These are phyloP conservation scores for Ustulina deusta DNA, from an alignment of 2,329 filamentous ascomycete genomes.

Conservation along the genomic window DNA sequence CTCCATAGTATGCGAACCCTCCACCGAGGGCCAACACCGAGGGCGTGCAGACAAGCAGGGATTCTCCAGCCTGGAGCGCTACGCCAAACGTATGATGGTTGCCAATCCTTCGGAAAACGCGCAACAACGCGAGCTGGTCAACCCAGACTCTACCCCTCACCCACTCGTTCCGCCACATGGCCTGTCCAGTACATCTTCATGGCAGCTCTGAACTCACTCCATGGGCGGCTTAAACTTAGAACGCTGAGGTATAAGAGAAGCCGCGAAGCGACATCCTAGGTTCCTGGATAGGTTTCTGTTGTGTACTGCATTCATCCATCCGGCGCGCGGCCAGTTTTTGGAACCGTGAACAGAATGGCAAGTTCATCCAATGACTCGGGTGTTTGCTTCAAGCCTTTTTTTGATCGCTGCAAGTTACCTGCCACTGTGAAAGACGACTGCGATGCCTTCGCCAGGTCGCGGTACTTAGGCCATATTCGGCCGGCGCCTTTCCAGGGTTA, in stretches of 20 bases:
- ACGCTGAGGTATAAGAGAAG: conserved; percentile 18
- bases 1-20: conserved; percentile 11
- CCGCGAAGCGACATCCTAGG: neutral
- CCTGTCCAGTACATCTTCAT: conserved; percentile 13
- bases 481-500: conserved; percentile 60
- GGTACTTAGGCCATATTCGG: conserved; percentile 51
- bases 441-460: conserved; percentile 51
- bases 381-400: conserved; percentile 46
- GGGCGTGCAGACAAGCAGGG: conserved; percentile 30
- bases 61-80: conserved; percentile 31
- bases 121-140: conserved; percentile 29
- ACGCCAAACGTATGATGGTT: conserved; percentile 25
- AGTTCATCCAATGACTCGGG: conserved; percentile 45
- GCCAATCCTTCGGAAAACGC: conserved; percentile 25
- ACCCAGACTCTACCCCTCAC: conserved; percentile 32
- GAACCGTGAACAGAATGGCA: conserved; percentile 39
- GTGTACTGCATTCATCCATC: neutral
- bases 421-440: conserved; percentile 46
- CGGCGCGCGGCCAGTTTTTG: neutral
- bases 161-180: conserved; percentile 33
- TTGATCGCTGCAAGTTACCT: conserved; percentile 49
- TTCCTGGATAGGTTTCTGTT: neutral
- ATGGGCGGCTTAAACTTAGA: conserved; percentile 17
- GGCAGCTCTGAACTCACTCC: conserved; percentile 14
- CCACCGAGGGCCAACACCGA: conserved; percentile 10